Base-by-base conservation (phyloP, 495 filamentous ascomycete genomes). In the Articulospora tetracladia region DNA sequence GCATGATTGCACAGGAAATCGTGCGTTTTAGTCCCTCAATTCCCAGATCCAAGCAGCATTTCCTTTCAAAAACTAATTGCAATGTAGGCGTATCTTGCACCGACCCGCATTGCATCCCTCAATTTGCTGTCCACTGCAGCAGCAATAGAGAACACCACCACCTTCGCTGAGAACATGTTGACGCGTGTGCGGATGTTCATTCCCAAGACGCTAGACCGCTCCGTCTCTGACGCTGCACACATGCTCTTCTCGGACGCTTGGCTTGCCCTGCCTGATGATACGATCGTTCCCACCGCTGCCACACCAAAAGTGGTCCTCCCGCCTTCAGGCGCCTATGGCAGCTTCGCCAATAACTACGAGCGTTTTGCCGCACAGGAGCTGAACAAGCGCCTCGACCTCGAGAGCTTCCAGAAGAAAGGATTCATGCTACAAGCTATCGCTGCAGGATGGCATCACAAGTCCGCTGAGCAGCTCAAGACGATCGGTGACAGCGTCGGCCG, bases 1-100 rank as follows among this genome's bases (percentile, higher is more conserved):
- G 92, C 63, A 95, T 96, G 91, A 94, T 96, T 68, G 85, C 88
- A 15, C 91, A 95, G 73, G 91, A 96, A 70, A 65, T 90, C 15
- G 39, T 44, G 3, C 39, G 39, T 41, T 23, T 53, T 60, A 13
- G 15, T 34, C 57, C 1, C 0, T 27, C 19, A 15, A 23, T 34
- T 26, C 36, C 19, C 1, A 26, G 26, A 44, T 34, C 22, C 28
- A 34, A 44, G 15, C 10, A 20, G 1, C 24, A 79, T n/a, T n/a
- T 44, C 8, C 17, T 17, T n/a, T 15, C 39, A 44, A 44, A 15
- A 44, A 11, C 39, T 44, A n/a, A 44, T 17, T 8, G 11, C n/a
- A 3, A 44, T 17, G n/a, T n/a, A 44, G 74, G 88, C 81, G 19
- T 77, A 77, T 57, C 74, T 85, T 3, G 82, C 84, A 39, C 88